Evolutionary conservation across 83 land plant species (phyloP).

Genomic region (Thuja plicata): DNA sequence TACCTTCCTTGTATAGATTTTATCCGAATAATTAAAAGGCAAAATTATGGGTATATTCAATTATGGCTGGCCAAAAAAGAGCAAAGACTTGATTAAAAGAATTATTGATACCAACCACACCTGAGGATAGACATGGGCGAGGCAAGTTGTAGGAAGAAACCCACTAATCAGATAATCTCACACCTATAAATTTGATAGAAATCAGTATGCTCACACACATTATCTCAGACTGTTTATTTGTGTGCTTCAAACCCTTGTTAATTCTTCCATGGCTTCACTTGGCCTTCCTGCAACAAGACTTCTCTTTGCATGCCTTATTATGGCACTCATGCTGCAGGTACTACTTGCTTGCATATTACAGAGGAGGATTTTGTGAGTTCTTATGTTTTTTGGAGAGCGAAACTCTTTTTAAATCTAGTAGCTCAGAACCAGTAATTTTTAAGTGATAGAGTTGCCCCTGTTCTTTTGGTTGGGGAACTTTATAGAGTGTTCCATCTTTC

Average conservation of each 20-base stretch:
- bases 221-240: not conserved
- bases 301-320: not conserved
- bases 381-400: not conserved
- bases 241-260: not conserved
- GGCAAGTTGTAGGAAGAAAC: not conserved
- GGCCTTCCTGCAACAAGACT: not conserved
- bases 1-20: no score
- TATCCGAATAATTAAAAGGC: no score
- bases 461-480: no score
- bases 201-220: not conserved
- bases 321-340: not conserved
- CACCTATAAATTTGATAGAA: not conserved
- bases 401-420: not conserved
- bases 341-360: no score
- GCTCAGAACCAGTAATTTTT: not conserved
- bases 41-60: no score
- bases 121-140: not conserved
- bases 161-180: not conserved
- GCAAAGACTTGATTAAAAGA: no score
- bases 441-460: not conserved
- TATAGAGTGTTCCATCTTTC: no score
- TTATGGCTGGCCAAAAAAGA: no score
- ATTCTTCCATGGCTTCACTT: not conserved
- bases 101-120: not conserved
- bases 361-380: no score